Conservation (phyloP, 139 green algal genomes). For the Dunaliella sp. region DNA sequence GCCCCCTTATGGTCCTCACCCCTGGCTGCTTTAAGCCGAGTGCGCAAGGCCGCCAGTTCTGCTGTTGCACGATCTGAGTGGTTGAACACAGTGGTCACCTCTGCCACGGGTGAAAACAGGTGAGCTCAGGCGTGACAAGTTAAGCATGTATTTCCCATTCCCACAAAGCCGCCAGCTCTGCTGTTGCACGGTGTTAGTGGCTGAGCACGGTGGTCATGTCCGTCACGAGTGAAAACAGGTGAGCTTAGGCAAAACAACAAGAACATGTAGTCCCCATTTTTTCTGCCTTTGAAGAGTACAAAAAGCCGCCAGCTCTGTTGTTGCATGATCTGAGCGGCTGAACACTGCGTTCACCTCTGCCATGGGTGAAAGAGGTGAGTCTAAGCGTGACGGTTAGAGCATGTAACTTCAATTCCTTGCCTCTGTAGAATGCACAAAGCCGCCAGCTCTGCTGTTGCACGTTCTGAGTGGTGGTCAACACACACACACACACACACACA, state of each 20-base stretch:
- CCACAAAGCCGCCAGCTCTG: neutral
- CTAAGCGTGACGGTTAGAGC: no score
- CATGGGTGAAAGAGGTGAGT: constrained; percentile 3
- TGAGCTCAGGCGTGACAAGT: no score
- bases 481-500: no score
- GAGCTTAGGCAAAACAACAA: no score
- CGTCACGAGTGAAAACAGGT: neutral
- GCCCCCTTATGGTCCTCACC: neutral
- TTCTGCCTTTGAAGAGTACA: no score
- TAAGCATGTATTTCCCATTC: no score
- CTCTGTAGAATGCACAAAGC: no score
- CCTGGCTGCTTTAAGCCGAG: neutral
- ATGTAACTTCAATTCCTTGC: no score
- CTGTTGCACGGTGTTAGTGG: neutral
- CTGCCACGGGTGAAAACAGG: constrained; percentile 3
- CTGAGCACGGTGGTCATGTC: neutral
- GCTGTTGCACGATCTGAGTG: neutral
- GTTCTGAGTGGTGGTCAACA: neutral
- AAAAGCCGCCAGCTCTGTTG: neutral
- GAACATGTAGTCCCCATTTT: no score
- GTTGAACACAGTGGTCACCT: neutral
- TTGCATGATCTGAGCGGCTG: neutral
- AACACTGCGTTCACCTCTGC: neutral
- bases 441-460: neutral
- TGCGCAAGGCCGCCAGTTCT: neutral